These are phyloP conservation scores for Sphaerobolus stellatus DNA, from an alignment of 1,284 basidiomycete species.

Conservation along the genomic window DNA sequence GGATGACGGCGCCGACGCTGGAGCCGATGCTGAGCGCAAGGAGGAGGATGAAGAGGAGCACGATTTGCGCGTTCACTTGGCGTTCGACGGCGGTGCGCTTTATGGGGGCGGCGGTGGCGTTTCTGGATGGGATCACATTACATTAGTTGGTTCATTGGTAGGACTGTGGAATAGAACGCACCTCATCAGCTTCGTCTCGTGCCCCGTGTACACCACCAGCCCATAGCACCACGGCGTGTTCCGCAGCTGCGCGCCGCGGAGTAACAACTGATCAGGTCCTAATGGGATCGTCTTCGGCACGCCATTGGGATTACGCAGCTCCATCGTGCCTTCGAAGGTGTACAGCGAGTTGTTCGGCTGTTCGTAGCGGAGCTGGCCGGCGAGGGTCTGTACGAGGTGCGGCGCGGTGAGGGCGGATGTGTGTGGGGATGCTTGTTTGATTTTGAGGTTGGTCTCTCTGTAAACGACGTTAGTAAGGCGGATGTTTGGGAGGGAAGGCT, in stretches of 20 bases:
- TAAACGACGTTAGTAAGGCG: slow-evolving; percentile 4
- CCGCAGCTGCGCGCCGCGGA: slow-evolving; percentile 93
- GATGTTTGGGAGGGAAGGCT: neutral
- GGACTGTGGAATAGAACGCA: slow-evolving; percentile 42
- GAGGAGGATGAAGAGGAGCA: slow-evolving; percentile 92
- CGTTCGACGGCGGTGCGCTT: slow-evolving; percentile 96
- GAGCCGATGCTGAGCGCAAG: slow-evolving; percentile 88
- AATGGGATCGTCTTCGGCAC: slow-evolving; percentile 58
- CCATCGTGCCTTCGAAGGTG: slow-evolving; percentile 80
- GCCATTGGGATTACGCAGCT: slow-evolving; percentile 18
- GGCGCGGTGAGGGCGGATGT: slow-evolving; percentile 82
- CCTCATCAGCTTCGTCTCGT: slow-evolving; percentile 98
- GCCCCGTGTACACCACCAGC: slow-evolving; percentile 91
- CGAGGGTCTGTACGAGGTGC: slow-evolving; percentile 67
- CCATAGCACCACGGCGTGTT: slow-evolving; percentile 99
- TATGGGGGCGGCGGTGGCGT: slow-evolving; percentile 55
- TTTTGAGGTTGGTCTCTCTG: slow-evolving; percentile 91
- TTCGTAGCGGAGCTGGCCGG: slow-evolving; percentile 87
- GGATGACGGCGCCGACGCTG: slow-evolving; percentile 88
- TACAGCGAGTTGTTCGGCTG: slow-evolving; percentile 98
- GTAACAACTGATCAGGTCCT: slow-evolving; percentile 91
- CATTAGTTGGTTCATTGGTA: neutral
- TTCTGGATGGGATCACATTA: neutral
- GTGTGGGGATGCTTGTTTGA: slow-evolving; percentile 91
- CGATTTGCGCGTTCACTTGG: slow-evolving; percentile 95